phyloP scores from a whole-genome alignment of 2,329 filamentous ascomycete genomes.

The Aspergillus texensis region DNA sequence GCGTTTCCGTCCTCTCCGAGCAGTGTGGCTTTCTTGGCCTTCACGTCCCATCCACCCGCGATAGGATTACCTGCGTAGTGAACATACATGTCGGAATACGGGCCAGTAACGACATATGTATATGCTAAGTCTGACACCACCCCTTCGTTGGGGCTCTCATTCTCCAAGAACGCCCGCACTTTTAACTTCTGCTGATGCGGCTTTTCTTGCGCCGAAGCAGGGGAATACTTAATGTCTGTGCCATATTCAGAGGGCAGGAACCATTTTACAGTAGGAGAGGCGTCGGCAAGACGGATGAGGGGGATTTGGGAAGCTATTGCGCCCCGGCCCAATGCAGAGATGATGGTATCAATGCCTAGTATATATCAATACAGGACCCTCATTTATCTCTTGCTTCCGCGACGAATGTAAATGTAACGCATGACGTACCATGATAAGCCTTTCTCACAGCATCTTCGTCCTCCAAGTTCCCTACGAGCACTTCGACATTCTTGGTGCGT shows the following conservation, averaged over 20 bases:
- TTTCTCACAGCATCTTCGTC: conserved; percentile 55
- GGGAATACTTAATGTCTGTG: conserved; percentile 65
- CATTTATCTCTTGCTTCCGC: fast-evolving
- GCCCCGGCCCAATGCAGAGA: conserved; percentile 67
- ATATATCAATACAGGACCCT: not conserved
- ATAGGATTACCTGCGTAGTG: conserved; percentile 38
- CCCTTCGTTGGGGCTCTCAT: conserved; percentile 9
- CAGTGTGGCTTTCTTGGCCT: conserved; percentile 60
- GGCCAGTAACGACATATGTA: conserved; percentile 71
- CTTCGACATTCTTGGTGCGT: conserved; percentile 49
- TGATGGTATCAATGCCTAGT: conserved; percentile 64
- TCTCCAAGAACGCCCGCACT: conserved; percentile 63
- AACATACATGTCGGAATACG: conserved; percentile 68
- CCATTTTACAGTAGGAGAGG: conserved; percentile 57
- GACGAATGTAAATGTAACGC: not conserved
- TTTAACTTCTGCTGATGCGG: conserved; percentile 72
- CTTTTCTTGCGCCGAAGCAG: conserved; percentile 61
- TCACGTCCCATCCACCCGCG: conserved; percentile 62
- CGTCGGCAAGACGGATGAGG: conserved; percentile 63
- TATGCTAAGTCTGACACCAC: conserved; percentile 58
- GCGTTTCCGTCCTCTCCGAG: conserved; percentile 62
- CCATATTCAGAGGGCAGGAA: conserved; percentile 72
- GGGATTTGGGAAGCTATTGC: conserved; percentile 63
- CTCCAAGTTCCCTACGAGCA: conserved; percentile 60
- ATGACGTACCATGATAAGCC: conserved; percentile 56